Evolutionary conservation across 129 eudicot genomes (phyloP), one percentile per base, ranked within the genome.

Genomic region (Sambucus nigra): DNA sequence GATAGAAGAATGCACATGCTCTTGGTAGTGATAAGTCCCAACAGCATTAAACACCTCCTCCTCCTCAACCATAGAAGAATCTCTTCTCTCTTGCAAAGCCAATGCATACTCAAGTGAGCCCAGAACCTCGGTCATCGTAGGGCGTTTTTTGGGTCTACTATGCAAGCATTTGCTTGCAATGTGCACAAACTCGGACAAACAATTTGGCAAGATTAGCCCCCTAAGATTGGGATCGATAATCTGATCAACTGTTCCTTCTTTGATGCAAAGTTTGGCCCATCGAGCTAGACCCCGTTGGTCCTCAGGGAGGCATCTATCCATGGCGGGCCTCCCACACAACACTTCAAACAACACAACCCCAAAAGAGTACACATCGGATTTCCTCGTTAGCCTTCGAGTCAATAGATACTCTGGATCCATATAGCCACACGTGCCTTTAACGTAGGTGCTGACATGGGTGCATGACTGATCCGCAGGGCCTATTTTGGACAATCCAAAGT

Each of bases 301-400:
- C 47, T 68, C 76, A 6, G 32, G 63, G 17, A 25, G 2, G 5
- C 55, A 18, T 12, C 19, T 17, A 31, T 77, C 79, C 22, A 77
- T 65, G 8, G 80, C 66, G 29, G 64, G 76, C 64, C 67, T 73
- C 19, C 80, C 84, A 2, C 70, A 70, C 47, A 75, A 18, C 59
- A 69, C 64, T 59, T 69, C 80, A 35, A 75, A 60, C 61, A 75
- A 54, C n/a, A 75, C 65, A 5, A 75, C 76, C 23, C 80, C 80
- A 48, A 64, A 69, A 28, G 80, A 75, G 47, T 57, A 74, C 5
- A 70, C 59, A 24, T 74, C 69, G 0, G 75, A 51, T 54, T 75
- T 54, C 40, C 60, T 70, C 6, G 70, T 63, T 12, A 70, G 44
- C 57, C 49, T 63, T 44, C 50, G 47, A 8, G 76, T 70, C 39